Conservation (phyloP, 139 green algal genomes). For the Astrephomene gubernaculifera region DNA sequence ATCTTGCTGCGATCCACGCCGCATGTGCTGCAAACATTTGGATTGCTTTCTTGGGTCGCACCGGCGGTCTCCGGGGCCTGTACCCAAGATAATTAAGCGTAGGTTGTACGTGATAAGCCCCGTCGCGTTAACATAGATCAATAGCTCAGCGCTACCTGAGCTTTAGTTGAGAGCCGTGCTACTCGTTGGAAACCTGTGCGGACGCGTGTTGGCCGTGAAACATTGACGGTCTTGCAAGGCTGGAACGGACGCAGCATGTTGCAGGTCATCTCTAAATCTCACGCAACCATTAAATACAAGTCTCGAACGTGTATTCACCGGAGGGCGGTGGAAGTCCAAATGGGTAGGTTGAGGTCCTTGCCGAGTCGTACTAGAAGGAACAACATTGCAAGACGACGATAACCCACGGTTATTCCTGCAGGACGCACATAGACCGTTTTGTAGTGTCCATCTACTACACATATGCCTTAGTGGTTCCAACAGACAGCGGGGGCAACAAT, state of each 20-base stretch:
- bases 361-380: no score
- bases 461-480: conserved; percentile 10
- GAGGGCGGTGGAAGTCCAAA: no score
- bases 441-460: not conserved
- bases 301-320: no score
- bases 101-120: not conserved
- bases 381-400: no score
- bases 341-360: no score
- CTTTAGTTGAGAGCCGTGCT: not conserved
- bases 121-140: not conserved
- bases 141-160: conserved; percentile 19
- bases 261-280: not conserved
- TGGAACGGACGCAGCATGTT: not conserved
- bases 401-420: no score
- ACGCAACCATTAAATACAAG: no score
- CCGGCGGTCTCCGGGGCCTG: not conserved
- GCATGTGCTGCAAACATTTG: conserved; percentile 52
- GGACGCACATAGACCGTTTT: no score
- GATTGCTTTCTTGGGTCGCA: not conserved
- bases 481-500: not conserved
- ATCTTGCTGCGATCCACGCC: conserved; percentile 50
- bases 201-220: not conserved
- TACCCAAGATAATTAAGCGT: not conserved
- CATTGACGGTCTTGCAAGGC: not conserved
- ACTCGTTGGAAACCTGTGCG: not conserved